Percentiles rank a stretch among this genome's conserved stretches.
Conservation (phyloP, 1,284 basidiomycete genomes). For the Pterula multifida region DNA sequence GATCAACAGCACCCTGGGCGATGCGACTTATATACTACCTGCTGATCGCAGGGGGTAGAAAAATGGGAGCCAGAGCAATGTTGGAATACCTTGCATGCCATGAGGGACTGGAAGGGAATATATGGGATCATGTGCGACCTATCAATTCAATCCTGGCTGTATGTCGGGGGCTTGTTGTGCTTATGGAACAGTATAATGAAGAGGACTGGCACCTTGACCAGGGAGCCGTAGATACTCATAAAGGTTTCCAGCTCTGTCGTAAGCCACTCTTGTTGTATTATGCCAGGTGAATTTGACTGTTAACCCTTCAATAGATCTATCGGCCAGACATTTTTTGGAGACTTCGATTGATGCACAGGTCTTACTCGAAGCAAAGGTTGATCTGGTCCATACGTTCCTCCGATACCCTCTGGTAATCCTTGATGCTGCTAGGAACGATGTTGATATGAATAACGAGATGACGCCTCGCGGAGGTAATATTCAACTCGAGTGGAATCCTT, state of each 20-base stretch:
- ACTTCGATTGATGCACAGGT: background rate
- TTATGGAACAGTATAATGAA: background rate
- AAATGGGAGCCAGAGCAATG: background rate
- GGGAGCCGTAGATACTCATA: background rate
- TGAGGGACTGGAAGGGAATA: background rate
- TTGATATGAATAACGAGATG: too few species aligned
- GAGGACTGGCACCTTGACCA: background rate
- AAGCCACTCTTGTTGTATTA: background rate
- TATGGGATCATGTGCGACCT: background rate
- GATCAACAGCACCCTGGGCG: background rate
- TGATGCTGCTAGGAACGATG: too few species aligned
- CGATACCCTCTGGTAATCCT: background rate
- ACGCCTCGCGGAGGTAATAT: too few species aligned
- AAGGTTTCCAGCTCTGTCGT: background rate
- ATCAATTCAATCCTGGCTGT: background rate
- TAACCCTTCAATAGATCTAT: background rate
- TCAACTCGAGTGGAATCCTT: background rate
- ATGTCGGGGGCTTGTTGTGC: background rate
- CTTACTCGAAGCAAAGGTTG: background rate
- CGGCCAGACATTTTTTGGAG: background rate
- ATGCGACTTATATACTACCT: background rate
- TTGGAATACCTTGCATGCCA: background rate
- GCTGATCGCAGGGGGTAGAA: background rate
- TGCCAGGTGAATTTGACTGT: background rate
- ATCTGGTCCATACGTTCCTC: background rate